These are phyloP conservation scores for Botryotinia convoluta DNA, from an alignment of 2,329 filamentous ascomycete genomes.

Conservation along the genomic window DNA sequence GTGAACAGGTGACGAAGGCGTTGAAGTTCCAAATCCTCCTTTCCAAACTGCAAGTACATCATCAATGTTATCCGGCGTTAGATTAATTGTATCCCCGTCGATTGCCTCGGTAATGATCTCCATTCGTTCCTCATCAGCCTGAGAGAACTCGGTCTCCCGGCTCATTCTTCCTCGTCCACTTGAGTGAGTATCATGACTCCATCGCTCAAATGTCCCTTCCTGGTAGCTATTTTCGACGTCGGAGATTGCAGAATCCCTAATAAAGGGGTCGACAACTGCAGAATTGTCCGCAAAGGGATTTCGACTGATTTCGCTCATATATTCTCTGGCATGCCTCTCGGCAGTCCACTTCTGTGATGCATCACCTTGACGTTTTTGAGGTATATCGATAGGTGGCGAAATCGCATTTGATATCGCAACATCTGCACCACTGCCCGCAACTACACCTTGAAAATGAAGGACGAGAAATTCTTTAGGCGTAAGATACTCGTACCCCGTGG, in stretches of 20 bases:
- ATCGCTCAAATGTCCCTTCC: background rate
- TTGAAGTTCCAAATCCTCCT: background rate
- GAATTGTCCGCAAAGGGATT: background rate
- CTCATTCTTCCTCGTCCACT: background rate
- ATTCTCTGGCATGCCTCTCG: background rate
- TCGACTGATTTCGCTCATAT: background rate
- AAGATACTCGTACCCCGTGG: background rate
- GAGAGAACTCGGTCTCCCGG: background rate
- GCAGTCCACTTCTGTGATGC: background rate
- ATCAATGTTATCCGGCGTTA: slow-evolving; percentile 4
- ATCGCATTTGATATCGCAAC: background rate
- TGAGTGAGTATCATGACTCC: background rate
- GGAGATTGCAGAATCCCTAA: background rate
- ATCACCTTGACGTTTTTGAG: background rate
- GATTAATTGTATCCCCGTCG: background rate
- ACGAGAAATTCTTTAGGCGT: background rate
- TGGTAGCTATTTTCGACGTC: background rate
- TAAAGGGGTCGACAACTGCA: background rate
- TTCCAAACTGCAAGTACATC: slow-evolving; percentile 4
- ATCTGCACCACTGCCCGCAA: background rate
- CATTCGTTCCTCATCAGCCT: background rate
- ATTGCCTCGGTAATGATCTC: background rate
- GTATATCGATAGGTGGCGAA: slow-evolving; percentile 8
- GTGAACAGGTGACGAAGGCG: background rate
- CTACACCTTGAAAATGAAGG: background rate